Evolutionary conservation across 805 yeast species (phyloP).

Genomic region (Debaryomyces castellii): DNA sequence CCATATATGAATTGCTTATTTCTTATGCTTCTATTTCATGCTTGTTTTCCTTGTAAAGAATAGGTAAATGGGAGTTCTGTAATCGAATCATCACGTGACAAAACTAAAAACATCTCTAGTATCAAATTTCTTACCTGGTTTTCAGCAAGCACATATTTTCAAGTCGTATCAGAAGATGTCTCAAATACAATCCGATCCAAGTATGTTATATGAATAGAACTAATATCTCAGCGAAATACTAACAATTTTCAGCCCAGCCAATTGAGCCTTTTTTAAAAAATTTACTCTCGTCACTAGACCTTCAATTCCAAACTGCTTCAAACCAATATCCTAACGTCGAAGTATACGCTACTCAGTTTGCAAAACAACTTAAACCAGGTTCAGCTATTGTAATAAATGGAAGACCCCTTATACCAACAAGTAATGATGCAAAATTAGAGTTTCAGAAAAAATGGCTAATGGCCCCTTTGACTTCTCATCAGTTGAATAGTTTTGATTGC

Average conservation of each 20-base stretch:
- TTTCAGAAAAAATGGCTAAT: constrained; percentile 61
- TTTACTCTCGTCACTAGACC: constrained; percentile 33
- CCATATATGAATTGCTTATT: no score
- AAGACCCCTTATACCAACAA: constrained; percentile 42
- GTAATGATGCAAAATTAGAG: constrained; percentile 35
- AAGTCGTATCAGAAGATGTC: neutral
- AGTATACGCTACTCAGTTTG: constrained; percentile 43
- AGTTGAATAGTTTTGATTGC: constrained; percentile 60
- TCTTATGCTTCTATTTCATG: no score
- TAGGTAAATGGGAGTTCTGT: no score
- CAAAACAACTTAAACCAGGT: constrained; percentile 50
- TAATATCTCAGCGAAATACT: neutral
- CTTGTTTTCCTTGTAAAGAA: no score
- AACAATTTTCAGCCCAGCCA: constrained; percentile 28
- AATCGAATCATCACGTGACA: neutral
- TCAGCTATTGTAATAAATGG: constrained; percentile 61
- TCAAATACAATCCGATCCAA: constrained; percentile 1
- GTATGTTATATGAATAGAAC: neutral
- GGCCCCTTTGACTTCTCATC: constrained; percentile 61
- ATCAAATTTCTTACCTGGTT: neutral
- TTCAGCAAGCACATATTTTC: neutral
- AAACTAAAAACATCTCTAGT: no score
- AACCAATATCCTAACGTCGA: constrained; percentile 31
- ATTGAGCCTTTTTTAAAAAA: constrained; percentile 41
- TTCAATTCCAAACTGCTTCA: constrained; percentile 27